Percentiles rank a stretch among this genome's conserved stretches.
These are phyloP conservation scores for Kazachstania kunashirensis DNA, from an alignment of 805 yeast genomes.

Conservation along the genomic window DNA sequence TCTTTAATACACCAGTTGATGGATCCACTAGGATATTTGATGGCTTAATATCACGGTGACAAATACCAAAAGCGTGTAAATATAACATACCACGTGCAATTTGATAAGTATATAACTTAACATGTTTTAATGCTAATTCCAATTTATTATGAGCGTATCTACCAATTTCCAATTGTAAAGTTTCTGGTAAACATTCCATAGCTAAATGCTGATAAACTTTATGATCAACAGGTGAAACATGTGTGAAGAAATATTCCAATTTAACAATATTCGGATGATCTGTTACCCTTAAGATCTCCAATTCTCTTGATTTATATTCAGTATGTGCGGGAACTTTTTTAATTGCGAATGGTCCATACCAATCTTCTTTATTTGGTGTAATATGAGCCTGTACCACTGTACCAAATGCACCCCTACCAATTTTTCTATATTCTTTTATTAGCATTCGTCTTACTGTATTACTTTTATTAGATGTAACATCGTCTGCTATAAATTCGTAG, in stretches of 20 bases:
- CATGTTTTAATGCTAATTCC: constrained; percentile 60
- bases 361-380: constrained; percentile 33
- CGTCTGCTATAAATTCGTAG: constrained; percentile 43
- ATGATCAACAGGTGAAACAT: constrained; percentile 51
- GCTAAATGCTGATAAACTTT: constrained; percentile 70
- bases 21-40: constrained; percentile 75
- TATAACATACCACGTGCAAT: constrained; percentile 77
- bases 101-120: constrained; percentile 70
- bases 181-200: constrained; percentile 81
- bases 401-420: constrained; percentile 84
- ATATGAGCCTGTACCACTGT: constrained; percentile 69
- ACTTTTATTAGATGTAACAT: constrained; percentile 54
- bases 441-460: constrained; percentile 50
- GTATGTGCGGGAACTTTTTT: constrained; percentile 83
- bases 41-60: constrained; percentile 81
- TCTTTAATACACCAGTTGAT: constrained; percentile 50
- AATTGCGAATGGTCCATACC: constrained; percentile 79
- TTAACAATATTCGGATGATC: constrained; percentile 73
- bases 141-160: constrained; percentile 52
- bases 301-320: constrained; percentile 73
- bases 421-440: constrained; percentile 59
- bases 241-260: constrained; percentile 61
- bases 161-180: constrained; percentile 65
- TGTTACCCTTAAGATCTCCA: constrained; percentile 64
- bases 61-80: constrained; percentile 67